Evolutionary conservation across 306 rosid species (phyloP).

Genomic region (Abrus pulchellus): DNA sequence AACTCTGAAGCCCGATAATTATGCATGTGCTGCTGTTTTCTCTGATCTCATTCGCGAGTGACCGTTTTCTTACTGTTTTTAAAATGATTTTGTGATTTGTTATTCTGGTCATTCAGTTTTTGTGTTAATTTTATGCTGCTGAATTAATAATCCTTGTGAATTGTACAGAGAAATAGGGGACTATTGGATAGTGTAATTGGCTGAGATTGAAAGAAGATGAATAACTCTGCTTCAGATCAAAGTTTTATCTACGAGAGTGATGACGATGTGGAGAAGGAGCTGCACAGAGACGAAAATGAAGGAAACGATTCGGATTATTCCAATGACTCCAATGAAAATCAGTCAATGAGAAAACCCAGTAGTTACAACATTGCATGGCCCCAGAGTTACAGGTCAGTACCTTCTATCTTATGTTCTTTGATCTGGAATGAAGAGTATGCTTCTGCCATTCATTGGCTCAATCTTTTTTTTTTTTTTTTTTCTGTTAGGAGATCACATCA

Average conservation of each 20-base stretch:
- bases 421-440: background rate
- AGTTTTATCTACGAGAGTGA: constrained; percentile 72
- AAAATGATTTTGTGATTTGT: background rate
- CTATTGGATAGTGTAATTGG: too few relatives aligned
- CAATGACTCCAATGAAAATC: constrained; percentile 52
- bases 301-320: constrained; percentile 77
- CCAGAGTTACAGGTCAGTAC: constrained; percentile 80
- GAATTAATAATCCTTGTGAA: background rate
- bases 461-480: too few relatives aligned
- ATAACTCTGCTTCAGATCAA: constrained; percentile 73
- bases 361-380: constrained; percentile 83
- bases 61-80: background rate
- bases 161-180: background rate
- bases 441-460: background rate
- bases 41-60: background rate
- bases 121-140: background rate
- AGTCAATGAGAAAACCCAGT: constrained; percentile 59
- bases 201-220: constrained; percentile 58
- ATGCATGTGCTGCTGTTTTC: background rate
- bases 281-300: constrained; percentile 50
- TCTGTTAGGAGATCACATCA: too few relatives aligned
- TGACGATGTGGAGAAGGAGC: constrained; percentile 67
- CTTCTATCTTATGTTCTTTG: background rate
- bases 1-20: background rate
- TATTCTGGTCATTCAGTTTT: constrained; percentile 9